Evolutionary conservation across 2,329 filamentous ascomycete species (phyloP).

Genomic region (Diplocarpon rosae): DNA sequence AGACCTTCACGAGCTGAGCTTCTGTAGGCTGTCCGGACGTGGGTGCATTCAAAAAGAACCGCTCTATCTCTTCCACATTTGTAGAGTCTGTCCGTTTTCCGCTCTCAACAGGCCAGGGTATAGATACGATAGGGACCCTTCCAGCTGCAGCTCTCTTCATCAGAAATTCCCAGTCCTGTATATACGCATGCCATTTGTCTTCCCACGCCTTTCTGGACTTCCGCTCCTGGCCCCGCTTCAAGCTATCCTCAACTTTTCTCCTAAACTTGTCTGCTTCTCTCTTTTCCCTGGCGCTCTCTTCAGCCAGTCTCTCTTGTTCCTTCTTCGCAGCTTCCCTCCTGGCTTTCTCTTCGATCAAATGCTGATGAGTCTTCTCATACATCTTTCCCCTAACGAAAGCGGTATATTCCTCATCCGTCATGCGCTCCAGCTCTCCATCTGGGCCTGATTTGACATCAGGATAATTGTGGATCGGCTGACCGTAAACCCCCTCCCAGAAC

Average conservation of each 20-base stretch:
- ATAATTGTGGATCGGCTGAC: slow-evolving; percentile 83
- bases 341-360: slow-evolving; percentile 66
- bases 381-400: slow-evolving; percentile 75
- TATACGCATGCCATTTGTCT: slow-evolving; percentile 55
- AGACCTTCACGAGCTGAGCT: slow-evolving; percentile 34
- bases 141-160: slow-evolving; percentile 28
- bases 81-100: slow-evolving; percentile 43
- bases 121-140: slow-evolving; percentile 34
- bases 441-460: slow-evolving; percentile 33
- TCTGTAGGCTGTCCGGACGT: slow-evolving; percentile 22
- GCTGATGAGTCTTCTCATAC: slow-evolving; percentile 91
- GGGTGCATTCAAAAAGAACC: slow-evolving; percentile 48
- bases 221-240: slow-evolving; percentile 56
- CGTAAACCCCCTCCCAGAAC: slow-evolving; percentile 96
- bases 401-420: slow-evolving; percentile 90
- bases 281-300: slow-evolving; percentile 29
- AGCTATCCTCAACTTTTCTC: slow-evolving; percentile 56
- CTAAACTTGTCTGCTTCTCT: slow-evolving; percentile 38
- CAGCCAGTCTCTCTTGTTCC: slow-evolving; percentile 33
- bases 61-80: slow-evolving; percentile 42
- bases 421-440: slow-evolving; percentile 58
- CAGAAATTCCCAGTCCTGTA: slow-evolving; percentile 48
- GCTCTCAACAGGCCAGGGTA: slow-evolving; percentile 56
- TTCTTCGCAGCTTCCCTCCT: slow-evolving; percentile 44
- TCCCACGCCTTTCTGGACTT: slow-evolving; percentile 37